Percentiles rank a stretch among this genome's conserved stretches.
phyloP scores from a whole-genome alignment of 371 early-diverging fungal species.

The Rozella allomycis region DNA sequence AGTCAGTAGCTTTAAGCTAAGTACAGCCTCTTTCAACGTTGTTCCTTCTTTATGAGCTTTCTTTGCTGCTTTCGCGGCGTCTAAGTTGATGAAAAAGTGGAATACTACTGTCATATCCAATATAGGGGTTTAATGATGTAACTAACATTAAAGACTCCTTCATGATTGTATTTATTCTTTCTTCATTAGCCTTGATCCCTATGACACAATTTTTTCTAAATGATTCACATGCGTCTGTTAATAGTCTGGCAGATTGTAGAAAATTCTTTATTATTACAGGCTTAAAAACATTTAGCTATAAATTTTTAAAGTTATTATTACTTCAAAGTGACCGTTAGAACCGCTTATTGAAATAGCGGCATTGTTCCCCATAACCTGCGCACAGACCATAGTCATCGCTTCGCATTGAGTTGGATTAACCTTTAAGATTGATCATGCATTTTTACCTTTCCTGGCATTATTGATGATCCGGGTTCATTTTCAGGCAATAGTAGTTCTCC shows the following conservation, averaged over 20 bases:
- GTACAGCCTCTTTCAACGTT: slow-evolving; percentile 62
- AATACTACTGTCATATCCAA: slow-evolving; percentile 19
- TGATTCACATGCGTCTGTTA: slow-evolving; percentile 58
- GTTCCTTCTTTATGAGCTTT: slow-evolving; percentile 73
- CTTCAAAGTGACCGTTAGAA: slow-evolving; percentile 84
- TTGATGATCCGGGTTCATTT: slow-evolving; percentile 92
- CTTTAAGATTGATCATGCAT: slow-evolving; percentile 1
- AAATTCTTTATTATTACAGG: slow-evolving; percentile 86
- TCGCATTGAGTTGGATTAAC: slow-evolving; percentile 93
- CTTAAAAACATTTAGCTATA: slow-evolving; percentile 81
- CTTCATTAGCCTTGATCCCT: slow-evolving; percentile 72
- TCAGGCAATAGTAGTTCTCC: slow-evolving; percentile 81
- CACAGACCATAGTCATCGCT: slow-evolving; percentile 92
- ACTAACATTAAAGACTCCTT: slow-evolving; percentile 72
- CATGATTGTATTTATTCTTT: slow-evolving; percentile 57
- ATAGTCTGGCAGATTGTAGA: slow-evolving; percentile 59
- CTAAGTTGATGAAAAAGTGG: slow-evolving; percentile 10
- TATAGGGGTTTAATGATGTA: slow-evolving; percentile 65
- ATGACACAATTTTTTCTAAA: slow-evolving; percentile 77
- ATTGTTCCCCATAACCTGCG: slow-evolving; percentile 91
- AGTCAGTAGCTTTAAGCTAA: slow-evolving; percentile 51
- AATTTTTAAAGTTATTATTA: slow-evolving; percentile 2
- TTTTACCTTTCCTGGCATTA: slow-evolving; percentile 63
- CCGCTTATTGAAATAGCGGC: slow-evolving; percentile 70
- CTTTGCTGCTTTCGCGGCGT: slow-evolving; percentile 81